phyloP scores from a whole-genome alignment of 2,329 filamentous ascomycete genomes.

The Colletotrichum musicola region DNA sequence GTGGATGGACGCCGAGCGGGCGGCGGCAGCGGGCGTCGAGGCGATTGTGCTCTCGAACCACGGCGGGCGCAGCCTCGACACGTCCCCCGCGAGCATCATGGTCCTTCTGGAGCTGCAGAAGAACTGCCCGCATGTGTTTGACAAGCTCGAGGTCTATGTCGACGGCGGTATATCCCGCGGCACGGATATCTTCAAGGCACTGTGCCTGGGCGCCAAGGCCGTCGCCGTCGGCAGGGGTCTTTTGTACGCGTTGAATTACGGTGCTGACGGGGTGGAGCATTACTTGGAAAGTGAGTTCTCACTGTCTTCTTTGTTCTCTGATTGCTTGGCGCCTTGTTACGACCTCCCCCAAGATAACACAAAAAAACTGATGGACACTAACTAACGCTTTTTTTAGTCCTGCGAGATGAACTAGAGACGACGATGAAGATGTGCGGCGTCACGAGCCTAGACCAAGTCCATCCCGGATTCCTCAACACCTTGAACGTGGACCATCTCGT shows the following conservation, averaged over 20 bases:
- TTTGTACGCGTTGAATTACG: constrained; percentile 72
- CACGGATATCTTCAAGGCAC: constrained; percentile 75
- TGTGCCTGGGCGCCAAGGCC: constrained; percentile 74
- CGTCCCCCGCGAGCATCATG: constrained; percentile 66
- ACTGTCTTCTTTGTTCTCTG: not conserved
- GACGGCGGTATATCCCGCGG: constrained; percentile 76
- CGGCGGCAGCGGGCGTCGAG: constrained; percentile 71
- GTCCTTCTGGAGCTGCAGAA: constrained; percentile 73
- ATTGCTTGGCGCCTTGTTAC: not conserved
- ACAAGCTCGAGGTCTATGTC: constrained; percentile 70
- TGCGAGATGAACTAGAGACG: constrained; percentile 73
- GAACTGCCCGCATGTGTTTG: constrained; percentile 71
- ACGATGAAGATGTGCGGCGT: constrained; percentile 76
- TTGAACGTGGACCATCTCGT: constrained; percentile 62
- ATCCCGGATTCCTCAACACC: constrained; percentile 72
- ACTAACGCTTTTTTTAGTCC: constrained; percentile 47
- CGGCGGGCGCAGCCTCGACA: constrained; percentile 70
- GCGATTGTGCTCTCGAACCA: constrained; percentile 80
- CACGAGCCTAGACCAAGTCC: constrained; percentile 69
- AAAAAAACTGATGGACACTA: not conserved
- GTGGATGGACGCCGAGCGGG: constrained; percentile 71
- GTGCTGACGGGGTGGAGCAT: constrained; percentile 67
- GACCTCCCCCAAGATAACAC: constrained; percentile 24
- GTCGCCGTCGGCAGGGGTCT: constrained; percentile 74
- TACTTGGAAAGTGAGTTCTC: constrained; percentile 62